These are phyloP conservation scores for Lepidium aucheri DNA, from an alignment of 345 rosid species.

Conservation along the genomic window DNA sequence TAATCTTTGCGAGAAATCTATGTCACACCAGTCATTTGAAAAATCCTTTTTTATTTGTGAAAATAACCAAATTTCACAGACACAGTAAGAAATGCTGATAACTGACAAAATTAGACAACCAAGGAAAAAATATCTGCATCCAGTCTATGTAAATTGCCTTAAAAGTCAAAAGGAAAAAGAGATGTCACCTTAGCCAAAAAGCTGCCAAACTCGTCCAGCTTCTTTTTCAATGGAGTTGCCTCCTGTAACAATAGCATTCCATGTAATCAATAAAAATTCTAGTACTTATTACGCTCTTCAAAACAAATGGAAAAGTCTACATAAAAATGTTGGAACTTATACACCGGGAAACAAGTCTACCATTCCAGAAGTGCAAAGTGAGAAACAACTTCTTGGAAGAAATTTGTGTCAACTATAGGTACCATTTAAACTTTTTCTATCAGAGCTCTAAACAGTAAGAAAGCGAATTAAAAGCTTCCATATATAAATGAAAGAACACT, in stretches of 20 bases:
- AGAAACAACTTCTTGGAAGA: background rate
- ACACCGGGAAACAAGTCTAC: conserved; percentile 1
- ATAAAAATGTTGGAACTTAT: background rate
- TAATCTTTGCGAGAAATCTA: conserved; percentile 2
- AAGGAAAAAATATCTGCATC: background rate
- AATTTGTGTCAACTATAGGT: background rate
- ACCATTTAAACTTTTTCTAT: background rate
- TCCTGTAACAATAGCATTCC: conserved; percentile 52
- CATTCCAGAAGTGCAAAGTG: background rate
- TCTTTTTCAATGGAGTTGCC: conserved; percentile 90
- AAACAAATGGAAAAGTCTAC: background rate
- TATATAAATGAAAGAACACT: background rate
- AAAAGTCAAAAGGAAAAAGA: background rate
- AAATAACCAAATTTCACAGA: background rate
- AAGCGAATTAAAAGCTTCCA: background rate
- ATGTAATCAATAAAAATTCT: background rate
- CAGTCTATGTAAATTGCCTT: background rate
- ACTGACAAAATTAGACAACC: background rate
- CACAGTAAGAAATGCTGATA: conserved; percentile 1
- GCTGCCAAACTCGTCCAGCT: conserved; percentile 96
- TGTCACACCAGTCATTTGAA: background rate
- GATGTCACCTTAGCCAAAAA: conserved; percentile 87
- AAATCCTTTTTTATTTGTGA: background rate
- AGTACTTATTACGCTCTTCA: background rate
- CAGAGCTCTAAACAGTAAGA: background rate